Base-by-base conservation (phyloP, 2,329 filamentous ascomycete genomes). In the Aspergillus sp. region DNA sequence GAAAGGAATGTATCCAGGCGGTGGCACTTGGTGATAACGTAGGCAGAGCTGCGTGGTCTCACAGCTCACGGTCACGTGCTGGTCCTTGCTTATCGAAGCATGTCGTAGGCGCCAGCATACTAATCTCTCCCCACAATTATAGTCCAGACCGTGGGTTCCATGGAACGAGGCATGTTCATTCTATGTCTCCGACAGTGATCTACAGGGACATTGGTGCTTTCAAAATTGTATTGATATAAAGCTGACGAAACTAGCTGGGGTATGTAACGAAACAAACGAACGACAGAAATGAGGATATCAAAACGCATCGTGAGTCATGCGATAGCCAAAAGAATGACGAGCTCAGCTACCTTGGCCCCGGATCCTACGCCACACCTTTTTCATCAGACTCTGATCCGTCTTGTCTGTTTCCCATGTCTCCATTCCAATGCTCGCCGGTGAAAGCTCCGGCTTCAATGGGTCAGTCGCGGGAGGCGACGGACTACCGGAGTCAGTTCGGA, bases 401-500 rank as follows among this genome's bases (percentile, higher is more conserved):
- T 71, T 64, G 41, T 77, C 72, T 3, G 71, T 73, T 58, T 77
- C 74, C 71, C 73, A 75, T 33, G 73, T 62, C 6, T 77, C 62
- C 20, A 63, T 58, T 17, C 60, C 73, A 50, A 77, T 73, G 16
- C 76, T 74, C 9, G 75, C 64, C 7, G 67, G 66, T 2, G 77
- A 73, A 17, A 86, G 70, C 41, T 79, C 76, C 16, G 84, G 67
- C n/a, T 79, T 77, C 32, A 84, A 68, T 2, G 82, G 79, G 55
- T 84, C 77, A 58, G 79, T 70, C 58, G 75, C 84, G 62, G 91
- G 89, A 63, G 90, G 89, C n/a, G 55, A 47, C 7, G 60, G 57
- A 3, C 55, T 46, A 3, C 60, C 58, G 9, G 66, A 66, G 13
- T 64, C 56, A 14, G 64, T 67, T 32, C 91, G 85, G 45, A 97